These are phyloP conservation scores for Rubroboletus satanas DNA, from an alignment of 768 basidiomycete genomes.

Conservation along the genomic window DNA sequence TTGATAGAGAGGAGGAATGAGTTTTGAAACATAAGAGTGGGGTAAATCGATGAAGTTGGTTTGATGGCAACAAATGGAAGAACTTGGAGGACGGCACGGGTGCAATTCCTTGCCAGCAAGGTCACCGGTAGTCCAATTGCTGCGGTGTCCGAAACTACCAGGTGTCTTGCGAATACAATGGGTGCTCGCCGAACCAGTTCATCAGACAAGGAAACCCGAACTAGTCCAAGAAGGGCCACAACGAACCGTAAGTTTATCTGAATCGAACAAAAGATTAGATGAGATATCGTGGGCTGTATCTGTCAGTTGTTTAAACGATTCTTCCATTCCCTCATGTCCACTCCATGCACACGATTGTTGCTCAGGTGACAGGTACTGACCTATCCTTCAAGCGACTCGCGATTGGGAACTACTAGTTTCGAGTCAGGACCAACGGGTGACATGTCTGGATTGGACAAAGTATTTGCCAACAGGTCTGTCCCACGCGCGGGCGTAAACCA, in stretches of 20 bases:
- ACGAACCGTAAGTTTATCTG: neutral
- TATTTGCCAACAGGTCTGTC: slow-evolving; percentile 1
- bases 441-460: neutral
- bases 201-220: neutral
- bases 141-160: neutral
- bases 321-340: neutral
- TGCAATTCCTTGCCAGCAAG: neutral
- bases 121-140: neutral
- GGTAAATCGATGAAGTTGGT: neutral
- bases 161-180: neutral
- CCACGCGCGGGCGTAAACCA: neutral
- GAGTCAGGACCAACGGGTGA: neutral
- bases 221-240: neutral
- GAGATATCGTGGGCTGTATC: neutral
- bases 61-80: neutral
- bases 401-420: neutral
- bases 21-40: neutral
- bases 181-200: slow-evolving; percentile 11
- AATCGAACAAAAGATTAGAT: neutral
- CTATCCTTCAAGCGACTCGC: neutral
- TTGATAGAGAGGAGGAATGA: neutral
- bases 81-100: neutral
- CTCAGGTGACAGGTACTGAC: neutral
- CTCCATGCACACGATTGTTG: neutral
- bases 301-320: neutral